These are phyloP conservation scores for Gnaphalium uliginosum DNA, from an alignment of 129 eudicot genomes.

Conservation along the genomic window DNA sequence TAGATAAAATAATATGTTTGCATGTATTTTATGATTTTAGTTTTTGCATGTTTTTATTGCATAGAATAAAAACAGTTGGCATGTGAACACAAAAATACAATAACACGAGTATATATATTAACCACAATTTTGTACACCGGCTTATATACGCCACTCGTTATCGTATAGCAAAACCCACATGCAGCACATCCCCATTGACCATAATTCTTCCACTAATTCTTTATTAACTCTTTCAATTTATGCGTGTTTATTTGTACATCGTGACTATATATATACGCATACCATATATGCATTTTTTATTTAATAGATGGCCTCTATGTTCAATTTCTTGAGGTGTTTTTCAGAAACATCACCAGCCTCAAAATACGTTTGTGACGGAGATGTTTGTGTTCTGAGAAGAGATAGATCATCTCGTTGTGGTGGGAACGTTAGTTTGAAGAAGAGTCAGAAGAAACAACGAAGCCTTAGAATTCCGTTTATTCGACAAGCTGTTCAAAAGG, in stretches of 20 bases:
- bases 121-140: slow-evolving; percentile 3
- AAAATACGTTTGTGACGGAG: slow-evolving; percentile 38
- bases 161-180: not conserved
- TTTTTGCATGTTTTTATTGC: slow-evolving; percentile 3
- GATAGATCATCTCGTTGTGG: slow-evolving; percentile 10
- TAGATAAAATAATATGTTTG: too few relatives aligned
- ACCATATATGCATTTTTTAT: not conserved
- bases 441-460: slow-evolving; percentile 34
- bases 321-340: slow-evolving; percentile 33
- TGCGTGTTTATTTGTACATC: not conserved
- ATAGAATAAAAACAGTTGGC: not conserved
- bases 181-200: slow-evolving; percentile 41
- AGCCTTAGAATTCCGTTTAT: slow-evolving; percentile 36
- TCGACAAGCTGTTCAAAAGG: slow-evolving; percentile 23
- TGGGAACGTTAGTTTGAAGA: slow-evolving; percentile 18
- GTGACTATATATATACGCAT: not conserved
- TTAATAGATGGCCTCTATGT: slow-evolving; percentile 32
- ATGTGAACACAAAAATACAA: not conserved
- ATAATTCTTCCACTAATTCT: slow-evolving; percentile 6
- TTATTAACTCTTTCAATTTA: not conserved
- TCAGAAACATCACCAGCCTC: slow-evolving; percentile 32
- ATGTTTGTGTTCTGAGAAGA: slow-evolving; percentile 40
- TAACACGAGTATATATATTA: not conserved
- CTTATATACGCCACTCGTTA: slow-evolving; percentile 13
- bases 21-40: too few relatives aligned